Conservation (phyloP, 139 green algal species). For the Zygnema circumcarinatum region DNA sequence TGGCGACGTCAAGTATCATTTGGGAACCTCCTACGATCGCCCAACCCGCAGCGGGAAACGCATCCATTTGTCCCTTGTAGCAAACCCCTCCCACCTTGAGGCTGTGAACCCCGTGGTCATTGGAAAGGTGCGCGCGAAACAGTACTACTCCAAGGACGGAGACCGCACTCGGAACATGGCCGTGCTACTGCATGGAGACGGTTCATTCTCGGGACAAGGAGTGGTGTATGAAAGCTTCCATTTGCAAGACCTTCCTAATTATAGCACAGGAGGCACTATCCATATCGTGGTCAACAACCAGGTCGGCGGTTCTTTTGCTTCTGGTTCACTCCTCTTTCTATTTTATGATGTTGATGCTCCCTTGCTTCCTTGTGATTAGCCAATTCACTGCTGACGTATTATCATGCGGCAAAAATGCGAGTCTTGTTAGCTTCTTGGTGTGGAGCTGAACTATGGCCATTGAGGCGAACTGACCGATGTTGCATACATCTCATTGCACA, state of each 20-base stretch:
- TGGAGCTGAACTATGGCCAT: no score
- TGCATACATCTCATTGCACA: no score
- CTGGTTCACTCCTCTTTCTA: background rate
- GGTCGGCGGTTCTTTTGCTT: constrained; percentile 29
- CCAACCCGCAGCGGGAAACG: constrained; percentile 85
- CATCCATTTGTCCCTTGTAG: constrained; percentile 92
- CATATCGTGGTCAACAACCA: constrained; percentile 99
- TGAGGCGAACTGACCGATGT: no score
- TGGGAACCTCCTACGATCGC: constrained; percentile 93
- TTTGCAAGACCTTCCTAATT: constrained; percentile 92
- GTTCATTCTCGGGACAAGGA: constrained; percentile 92
- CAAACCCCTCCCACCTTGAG: constrained; percentile 96
- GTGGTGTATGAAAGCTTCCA: constrained; percentile 98
- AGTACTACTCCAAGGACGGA: constrained; percentile 82
- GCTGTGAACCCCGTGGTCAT: constrained; percentile 81
- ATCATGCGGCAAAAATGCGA: no score
- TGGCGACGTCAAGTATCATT: constrained; percentile 98
- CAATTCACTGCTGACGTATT: no score
- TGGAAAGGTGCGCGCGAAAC: constrained; percentile 94
- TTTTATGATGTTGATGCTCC: no score
- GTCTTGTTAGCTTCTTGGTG: no score
- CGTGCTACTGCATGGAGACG: constrained; percentile 96
- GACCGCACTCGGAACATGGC: constrained; percentile 74
- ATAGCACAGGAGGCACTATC: constrained; percentile 91
- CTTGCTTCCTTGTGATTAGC: no score